Evolutionary conservation across 352 stramenopile species (phyloP), one percentile per base, ranked within the genome.

Genomic region (Phytophthora colocasiae): DNA sequence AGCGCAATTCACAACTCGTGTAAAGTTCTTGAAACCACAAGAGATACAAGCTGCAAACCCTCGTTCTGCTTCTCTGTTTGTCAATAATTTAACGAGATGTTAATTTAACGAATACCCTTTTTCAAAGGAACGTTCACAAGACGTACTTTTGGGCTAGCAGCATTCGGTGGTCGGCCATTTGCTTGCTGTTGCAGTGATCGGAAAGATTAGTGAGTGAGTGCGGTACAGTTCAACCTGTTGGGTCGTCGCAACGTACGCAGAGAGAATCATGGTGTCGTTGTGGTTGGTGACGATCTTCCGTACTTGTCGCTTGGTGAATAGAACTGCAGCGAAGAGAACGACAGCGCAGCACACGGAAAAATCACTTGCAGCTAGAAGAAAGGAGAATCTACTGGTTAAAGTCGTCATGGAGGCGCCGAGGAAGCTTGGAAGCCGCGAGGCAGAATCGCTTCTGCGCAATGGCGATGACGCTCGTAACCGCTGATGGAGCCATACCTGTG

Each of bases 11-110:
- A 62, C 19, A 1, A 75, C 62, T 10, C 66, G 63, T 36, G 69
- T 71, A 19, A 87, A 85, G 60, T 89, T 87, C 50, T 80, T 71
- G 51, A 89, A 89, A 29, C 72, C 80, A 15, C 80, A 87, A 32
- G 73, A 49, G n/a, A 58, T 34, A 26, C 80, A 89, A 6, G 52
- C 48, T 2, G 69, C 63, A 45, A 73, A 83, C 32, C 77, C 80
- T 29, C 59, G 62, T 24, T 68, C 62, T 8, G 77, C 74, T 65
- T 85, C 65, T 31, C 77, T 86, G 44, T 43, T 43, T 43, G 38
- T 57, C 24, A 11, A 22, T 22, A 22, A 22, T 22, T 22, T 43
- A 31, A 48, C 17, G 11, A 59, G 4, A 34, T 10, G 29, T 45
- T n/a, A 11, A 51, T 56, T 56, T 47, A 45, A 12, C 24, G 22